Base-by-base conservation (phyloP, 2,329 filamentous ascomycete genomes). In the Fusarium sp. region DNA sequence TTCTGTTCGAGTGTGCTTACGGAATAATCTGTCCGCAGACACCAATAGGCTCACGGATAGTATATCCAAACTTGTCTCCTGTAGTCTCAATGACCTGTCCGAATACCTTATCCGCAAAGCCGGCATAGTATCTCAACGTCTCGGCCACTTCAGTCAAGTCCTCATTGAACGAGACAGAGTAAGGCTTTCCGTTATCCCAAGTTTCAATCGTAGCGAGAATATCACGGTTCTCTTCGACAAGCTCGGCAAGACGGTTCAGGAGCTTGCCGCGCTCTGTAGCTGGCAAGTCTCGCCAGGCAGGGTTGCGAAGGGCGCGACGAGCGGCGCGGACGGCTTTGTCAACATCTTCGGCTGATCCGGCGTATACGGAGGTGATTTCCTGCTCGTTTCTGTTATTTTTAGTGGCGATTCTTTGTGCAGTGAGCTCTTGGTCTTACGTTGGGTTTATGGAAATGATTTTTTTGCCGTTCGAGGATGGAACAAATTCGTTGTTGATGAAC, bases 131-230 rank as follows among this genome's bases (percentile, higher is more conserved):
- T 73, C 91, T 90, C 45, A 91, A 83, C 20, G 90, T 82, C 61
- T 75, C 76, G 9, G 82, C 75, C 18, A 83, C 82, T 68, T 84
- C 82, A 2, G 79, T 83, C 11, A 95, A 73, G 77, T 95, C 93
- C 57, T 92, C 91, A 45, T 86, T 86, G n/a, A 91, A 78, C 0
- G 93, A 86, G 18, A 91, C 90, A 5, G 82, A 81, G 80, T 92
- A 94, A 3, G 92, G 91, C 65, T 82, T 81, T 79, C 92, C 93
- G 75, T 95, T 95, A 78, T 96, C 93, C 93, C 93, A 95, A 0
- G 94, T 93, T 82, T 97, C 93, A 12, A 87, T 80, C 4, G 85
- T 86, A 10, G 85, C 85, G 8, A 87, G 78, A 1, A 76, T 61
- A 41, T 85, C 83, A 33, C 85, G 86, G 78, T 95, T 86, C 78